A percentile compares a stretch with the other conserved stretches of the same genome.
These are phyloP conservation scores for Sporothrix pallida DNA, from an alignment of 2,329 filamentous ascomycete genomes.

Conservation along the genomic window DNA sequence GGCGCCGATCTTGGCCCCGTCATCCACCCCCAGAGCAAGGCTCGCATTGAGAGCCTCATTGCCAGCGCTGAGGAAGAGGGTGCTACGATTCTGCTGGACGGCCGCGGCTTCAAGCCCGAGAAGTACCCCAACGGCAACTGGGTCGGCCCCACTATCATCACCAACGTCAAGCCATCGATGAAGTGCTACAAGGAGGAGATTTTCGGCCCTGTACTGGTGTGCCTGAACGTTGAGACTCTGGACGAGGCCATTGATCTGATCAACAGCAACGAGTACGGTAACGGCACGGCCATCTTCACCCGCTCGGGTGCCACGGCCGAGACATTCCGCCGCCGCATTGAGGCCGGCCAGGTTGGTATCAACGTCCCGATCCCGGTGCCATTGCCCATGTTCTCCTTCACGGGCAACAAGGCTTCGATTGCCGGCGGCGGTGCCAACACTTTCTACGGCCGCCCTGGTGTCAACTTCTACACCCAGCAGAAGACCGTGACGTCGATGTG, in stretches of 20 bases:
- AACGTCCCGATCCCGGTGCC: constrained; percentile 81
- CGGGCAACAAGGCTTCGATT: constrained; percentile 84
- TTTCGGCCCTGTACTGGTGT: constrained; percentile 83
- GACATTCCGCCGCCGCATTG: constrained; percentile 78
- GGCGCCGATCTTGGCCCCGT: constrained; percentile 82
- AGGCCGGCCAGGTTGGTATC: constrained; percentile 85
- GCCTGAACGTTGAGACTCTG: constrained; percentile 76
- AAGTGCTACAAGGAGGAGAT: constrained; percentile 85
- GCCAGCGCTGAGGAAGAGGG: constrained; percentile 79
- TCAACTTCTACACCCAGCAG: constrained; percentile 95
- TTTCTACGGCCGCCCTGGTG: constrained; percentile 91
- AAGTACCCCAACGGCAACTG: constrained; percentile 89
- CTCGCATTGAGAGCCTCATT: constrained; percentile 78
- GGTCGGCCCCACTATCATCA: constrained; percentile 82
- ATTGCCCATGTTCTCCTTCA: constrained; percentile 74
- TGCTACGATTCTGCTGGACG: constrained; percentile 81
- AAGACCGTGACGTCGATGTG: constrained; percentile 97
- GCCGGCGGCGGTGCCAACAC: constrained; percentile 91
- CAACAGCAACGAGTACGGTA: constrained; percentile 86
- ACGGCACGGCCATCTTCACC: constrained; percentile 86
- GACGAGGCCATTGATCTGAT: constrained; percentile 82
- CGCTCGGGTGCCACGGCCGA: constrained; percentile 76
- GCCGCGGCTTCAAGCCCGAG: constrained; percentile 72
- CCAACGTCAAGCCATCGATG: constrained; percentile 80
- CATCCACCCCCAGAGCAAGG: constrained; percentile 78